Percentiles rank a stretch among this genome's conserved stretches.
Evolutionary conservation across 306 rosid species (phyloP).

Genomic region (Begonia loranthoides): DNA sequence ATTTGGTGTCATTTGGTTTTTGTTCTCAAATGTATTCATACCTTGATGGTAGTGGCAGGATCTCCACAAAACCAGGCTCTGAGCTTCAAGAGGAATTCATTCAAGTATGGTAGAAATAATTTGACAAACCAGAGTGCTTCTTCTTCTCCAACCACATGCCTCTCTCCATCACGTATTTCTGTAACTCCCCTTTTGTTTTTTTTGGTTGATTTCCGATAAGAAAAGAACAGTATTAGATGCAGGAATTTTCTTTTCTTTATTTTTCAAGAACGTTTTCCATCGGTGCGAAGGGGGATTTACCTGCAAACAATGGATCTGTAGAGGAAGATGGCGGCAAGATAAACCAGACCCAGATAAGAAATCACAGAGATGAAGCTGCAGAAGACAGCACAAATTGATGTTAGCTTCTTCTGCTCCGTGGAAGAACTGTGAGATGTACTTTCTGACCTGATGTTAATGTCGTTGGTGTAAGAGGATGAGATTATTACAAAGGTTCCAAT

Average conservation of each 20-base stretch:
- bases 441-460: constrained; percentile 61
- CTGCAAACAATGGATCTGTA: constrained; percentile 69
- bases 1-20: no score
- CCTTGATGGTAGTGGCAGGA: constrained; percentile 90
- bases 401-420: not conserved
- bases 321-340: constrained; percentile 68
- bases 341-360: constrained; percentile 62
- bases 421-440: not conserved
- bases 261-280: no score
- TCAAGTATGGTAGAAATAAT: constrained; percentile 66
- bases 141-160: constrained; percentile 58
- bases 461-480: constrained; percentile 74
- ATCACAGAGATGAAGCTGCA: constrained; percentile 74
- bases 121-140: constrained; percentile 78
- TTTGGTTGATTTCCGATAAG: not conserved
- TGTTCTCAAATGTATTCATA: no score
- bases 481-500: constrained; percentile 58
- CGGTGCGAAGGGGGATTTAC: constrained; percentile 15
- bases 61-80: constrained; percentile 88
- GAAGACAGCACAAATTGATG: not conserved
- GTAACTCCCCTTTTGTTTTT: constrained; percentile 35
- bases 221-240: not conserved
- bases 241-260: not conserved
- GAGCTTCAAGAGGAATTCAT: constrained; percentile 61
- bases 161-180: constrained; percentile 26